Evolutionary conservation across 1,284 basidiomycete species (phyloP), one percentile per base, ranked within the genome.

Genomic region (Cryptococcus sp.): DNA sequence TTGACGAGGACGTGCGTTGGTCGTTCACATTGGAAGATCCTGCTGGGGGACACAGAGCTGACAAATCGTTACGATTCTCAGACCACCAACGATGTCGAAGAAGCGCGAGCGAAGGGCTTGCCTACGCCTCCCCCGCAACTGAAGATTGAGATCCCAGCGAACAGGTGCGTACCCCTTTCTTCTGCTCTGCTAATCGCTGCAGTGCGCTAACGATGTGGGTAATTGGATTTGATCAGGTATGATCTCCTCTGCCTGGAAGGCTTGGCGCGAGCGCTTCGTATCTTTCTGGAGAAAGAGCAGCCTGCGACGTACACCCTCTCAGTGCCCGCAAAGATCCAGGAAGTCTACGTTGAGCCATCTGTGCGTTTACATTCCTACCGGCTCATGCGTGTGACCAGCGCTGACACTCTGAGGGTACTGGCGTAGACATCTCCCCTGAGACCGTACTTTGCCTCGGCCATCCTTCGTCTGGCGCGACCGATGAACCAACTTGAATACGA

Each of bases 101-200:
- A 86, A 51, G 86, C 85, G 59, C 87, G 84, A 75, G 91, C 87
- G 82, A 89, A 88, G 67, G 92, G 87, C 44, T 82, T 91, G 60
- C 88, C 90, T 47, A 84, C 88, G 39, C 89, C 89, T 69, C 86
- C 89, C 68, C 90, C 91, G 23, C 90, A 95, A 89, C 83, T 99
- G 68, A 99, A 99, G 85, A 97, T 99, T 71, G 95, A 99, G 80
- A 86, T 97, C 54, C 95, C 96, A 35, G 96, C 96, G 25, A 99
- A 97, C 78, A 87, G 91, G 90, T 86, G 60, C 53, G 65, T 55
- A 11, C 64, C 56, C 20, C 27, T 31, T 27, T 35, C 39, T 47
- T 20, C 17, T 31, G 22, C 48, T n/a, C 25, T 31, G 25, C 45
- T n/a, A 35, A 16, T 42, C 7, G 22, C 22, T 8, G 22, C 22